Conservation (phyloP, 805 yeast genomes). For the Saccharomycopsis guyanensis region DNA sequence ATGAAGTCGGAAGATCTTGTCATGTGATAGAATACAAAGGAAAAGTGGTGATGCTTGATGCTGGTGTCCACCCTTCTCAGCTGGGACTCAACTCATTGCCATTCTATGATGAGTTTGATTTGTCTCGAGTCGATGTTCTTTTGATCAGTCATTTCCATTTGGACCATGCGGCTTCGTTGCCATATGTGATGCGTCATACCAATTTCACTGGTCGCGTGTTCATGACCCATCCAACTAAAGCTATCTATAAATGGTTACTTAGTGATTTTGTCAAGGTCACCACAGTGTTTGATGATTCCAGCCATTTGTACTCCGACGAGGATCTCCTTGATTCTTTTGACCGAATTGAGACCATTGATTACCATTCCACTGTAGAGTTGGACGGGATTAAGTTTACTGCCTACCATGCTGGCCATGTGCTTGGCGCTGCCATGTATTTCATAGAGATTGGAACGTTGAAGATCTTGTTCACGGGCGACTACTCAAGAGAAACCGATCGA, state of each 20-base stretch:
- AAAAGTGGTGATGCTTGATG: conserved; percentile 92
- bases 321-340: conserved; percentile 85
- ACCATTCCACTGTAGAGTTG: conserved; percentile 89
- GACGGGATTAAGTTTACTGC: conserved; percentile 96
- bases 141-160: conserved; percentile 92
- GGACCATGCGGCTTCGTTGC: conserved; percentile 97
- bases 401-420: conserved; percentile 98
- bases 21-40: conserved; percentile 89
- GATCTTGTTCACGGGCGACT: conserved; percentile 90
- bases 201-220: conserved; percentile 91
- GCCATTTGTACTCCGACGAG: conserved; percentile 75
- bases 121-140: conserved; percentile 77
- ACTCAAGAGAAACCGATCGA: conserved; percentile 91
- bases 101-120: conserved; percentile 90
- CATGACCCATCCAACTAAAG: conserved; percentile 99
- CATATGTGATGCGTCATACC: conserved; percentile 97
- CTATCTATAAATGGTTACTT: conserved; percentile 91
- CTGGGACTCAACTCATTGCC: conserved; percentile 88
- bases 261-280: conserved; percentile 94
- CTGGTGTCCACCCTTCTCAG: conserved; percentile 96
- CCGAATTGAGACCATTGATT: conserved; percentile 86
- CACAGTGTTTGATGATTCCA: conserved; percentile 37
- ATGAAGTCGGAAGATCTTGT: conserved; percentile 95
- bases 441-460: conserved; percentile 91
- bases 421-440: conserved; percentile 97